phyloP scores from a whole-genome alignment of 2,329 filamentous ascomycete species.

The Aspergillaceae sp. region DNA sequence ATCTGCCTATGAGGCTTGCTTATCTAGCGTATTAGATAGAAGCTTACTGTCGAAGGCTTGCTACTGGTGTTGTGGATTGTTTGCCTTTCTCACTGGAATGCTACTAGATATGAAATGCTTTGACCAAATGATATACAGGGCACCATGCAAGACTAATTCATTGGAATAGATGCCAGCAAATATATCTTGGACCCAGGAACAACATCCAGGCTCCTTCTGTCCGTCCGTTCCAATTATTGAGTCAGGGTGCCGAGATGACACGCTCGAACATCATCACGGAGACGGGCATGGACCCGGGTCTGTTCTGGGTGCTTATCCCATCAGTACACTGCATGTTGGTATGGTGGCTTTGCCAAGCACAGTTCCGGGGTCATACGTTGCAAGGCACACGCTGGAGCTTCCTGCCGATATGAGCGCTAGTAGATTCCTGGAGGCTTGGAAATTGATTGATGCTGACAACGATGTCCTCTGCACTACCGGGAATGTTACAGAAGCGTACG shows the following conservation, averaged over 20 bases:
- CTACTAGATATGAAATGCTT: too few relatives aligned
- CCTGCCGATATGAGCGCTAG: constrained; percentile 17
- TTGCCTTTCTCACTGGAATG: too few relatives aligned
- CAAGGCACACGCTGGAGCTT: constrained; percentile 26
- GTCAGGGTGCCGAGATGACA: constrained; percentile 1
- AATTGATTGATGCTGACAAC: constrained; percentile 22
- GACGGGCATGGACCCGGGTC: constrained; percentile 6
- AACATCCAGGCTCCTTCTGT: background rate
- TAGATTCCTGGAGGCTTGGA: constrained; percentile 32
- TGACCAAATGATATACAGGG: too few relatives aligned
- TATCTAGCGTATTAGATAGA: too few relatives aligned
- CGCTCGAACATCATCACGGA: constrained; percentile 2
- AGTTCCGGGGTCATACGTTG: constrained; percentile 31
- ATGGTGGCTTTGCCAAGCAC: constrained; percentile 28
- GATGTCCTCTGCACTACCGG: constrained; percentile 35
- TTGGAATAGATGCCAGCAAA: constrained; percentile 5
- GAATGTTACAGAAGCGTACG: constrained; percentile 11
- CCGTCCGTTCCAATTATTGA: constrained; percentile 4
- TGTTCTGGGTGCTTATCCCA: constrained; percentile 21
- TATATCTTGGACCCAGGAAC: constrained; percentile 1
- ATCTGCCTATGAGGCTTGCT: too few relatives aligned
- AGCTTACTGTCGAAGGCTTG: too few relatives aligned
- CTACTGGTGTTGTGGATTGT: too few relatives aligned
- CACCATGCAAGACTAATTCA: constrained; percentile 1
- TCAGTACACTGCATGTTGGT: constrained; percentile 20